phyloP scores from a whole-genome alignment of 2,329 filamentous ascomycete species.

The Colletotrichum nymphaeae region DNA sequence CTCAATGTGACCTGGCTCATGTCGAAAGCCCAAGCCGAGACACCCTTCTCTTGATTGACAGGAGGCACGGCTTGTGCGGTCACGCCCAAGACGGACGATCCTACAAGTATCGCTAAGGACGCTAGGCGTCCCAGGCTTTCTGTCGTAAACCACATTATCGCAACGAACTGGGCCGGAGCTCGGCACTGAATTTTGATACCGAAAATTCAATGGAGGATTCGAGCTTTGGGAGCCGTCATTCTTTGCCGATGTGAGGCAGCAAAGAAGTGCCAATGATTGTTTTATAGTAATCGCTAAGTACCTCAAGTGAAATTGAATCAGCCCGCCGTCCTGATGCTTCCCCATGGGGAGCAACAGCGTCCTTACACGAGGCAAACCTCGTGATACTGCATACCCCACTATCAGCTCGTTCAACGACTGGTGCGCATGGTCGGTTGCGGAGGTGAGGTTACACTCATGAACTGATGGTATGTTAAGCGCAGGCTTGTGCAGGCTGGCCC shows the following conservation, averaged over 20 bases:
- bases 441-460: conserved; percentile 23
- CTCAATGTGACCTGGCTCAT: conserved; percentile 52
- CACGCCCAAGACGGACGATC: neutral
- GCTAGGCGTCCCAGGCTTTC: neutral
- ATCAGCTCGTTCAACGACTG: neutral
- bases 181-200: too few relatives aligned
- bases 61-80: conserved; percentile 42
- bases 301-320: too few relatives aligned
- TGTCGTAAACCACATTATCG: conserved; percentile 6
- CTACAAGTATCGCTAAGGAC: neutral
- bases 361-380: neutral
- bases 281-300: too few relatives aligned
- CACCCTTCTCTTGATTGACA: conserved; percentile 43
- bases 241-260: too few relatives aligned
- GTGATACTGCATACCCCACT: neutral
- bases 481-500: neutral
- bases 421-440: conserved; percentile 24
- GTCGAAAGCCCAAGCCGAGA: conserved; percentile 50
- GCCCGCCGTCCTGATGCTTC: neutral
- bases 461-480: neutral
- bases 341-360: neutral
- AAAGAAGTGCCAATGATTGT: too few relatives aligned
- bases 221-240: too few relatives aligned
- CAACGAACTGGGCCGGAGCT: too few relatives aligned
- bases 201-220: too few relatives aligned